Percentiles rank a stretch among this genome's conserved stretches.
These are phyloP conservation scores for Scheffersomyces coipomensis DNA, from an alignment of 805 yeast genomes.

Conservation along the genomic window DNA sequence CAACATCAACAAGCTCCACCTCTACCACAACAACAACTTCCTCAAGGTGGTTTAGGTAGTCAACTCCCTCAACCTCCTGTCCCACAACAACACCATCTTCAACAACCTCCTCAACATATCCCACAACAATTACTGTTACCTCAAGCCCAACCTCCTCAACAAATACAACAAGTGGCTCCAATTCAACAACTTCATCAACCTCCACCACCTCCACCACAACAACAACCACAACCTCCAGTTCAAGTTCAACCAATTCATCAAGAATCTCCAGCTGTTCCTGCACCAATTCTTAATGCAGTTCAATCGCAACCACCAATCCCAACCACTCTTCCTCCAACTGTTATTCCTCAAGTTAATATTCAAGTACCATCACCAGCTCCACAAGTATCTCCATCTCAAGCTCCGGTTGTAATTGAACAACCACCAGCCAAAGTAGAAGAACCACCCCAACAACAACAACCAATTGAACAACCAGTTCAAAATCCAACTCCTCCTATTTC, in stretches of 20 bases:
- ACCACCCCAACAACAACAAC: conserved; percentile 3
- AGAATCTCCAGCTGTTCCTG: conserved; percentile 11
- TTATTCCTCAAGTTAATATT: conserved; percentile 1
- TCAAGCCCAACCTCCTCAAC: conserved; percentile 6
- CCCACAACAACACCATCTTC: conserved; percentile 10
- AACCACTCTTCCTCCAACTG: not conserved
- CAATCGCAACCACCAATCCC: conserved; percentile 2
- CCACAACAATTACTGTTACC: conserved; percentile 2
- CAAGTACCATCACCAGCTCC: conserved; percentile 1
- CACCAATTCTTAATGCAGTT: conserved; percentile 7
- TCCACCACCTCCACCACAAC: conserved; percentile 9
- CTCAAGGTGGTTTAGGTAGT: conserved; percentile 1
- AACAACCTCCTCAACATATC: conserved; percentile 9
- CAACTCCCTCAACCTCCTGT: conserved; percentile 5
- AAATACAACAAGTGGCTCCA: conserved; percentile 12
- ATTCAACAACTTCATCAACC: conserved; percentile 11
- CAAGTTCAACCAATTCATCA: conserved; percentile 13
- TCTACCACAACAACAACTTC: conserved; percentile 9
- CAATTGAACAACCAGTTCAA: conserved; percentile 4
- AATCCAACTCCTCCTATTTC: conserved; percentile 2
- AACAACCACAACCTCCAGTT: conserved; percentile 8
- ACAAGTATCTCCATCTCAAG: conserved; percentile 5
- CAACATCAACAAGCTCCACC: conserved; percentile 2
- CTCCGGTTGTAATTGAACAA: conserved; percentile 4
- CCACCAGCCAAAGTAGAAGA: conserved; percentile 7